Conservation (phyloP, 2,329 filamentous ascomycete genomes). For the Aspergillus sp. region DNA sequence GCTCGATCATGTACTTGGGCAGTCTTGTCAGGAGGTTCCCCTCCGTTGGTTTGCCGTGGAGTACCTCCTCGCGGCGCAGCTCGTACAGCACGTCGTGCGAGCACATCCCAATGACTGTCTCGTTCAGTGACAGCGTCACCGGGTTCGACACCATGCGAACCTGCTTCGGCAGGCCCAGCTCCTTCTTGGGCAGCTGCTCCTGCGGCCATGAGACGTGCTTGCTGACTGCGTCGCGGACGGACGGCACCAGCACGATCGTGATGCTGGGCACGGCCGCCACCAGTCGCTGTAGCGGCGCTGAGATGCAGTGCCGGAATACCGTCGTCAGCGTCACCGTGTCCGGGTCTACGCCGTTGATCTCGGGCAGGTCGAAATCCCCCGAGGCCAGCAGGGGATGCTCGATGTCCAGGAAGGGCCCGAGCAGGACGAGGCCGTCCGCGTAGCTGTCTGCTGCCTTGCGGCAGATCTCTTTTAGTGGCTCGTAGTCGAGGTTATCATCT, state of each 20-base stretch:
- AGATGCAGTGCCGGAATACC: slow-evolving; percentile 79
- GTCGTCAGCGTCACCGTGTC: slow-evolving; percentile 79
- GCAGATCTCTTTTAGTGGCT: slow-evolving; percentile 80
- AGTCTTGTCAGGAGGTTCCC: slow-evolving; percentile 69
- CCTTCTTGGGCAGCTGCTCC: slow-evolving; percentile 68
- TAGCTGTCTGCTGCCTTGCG: slow-evolving; percentile 71
- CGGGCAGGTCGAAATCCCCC: slow-evolving; percentile 75
- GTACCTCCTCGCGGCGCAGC: slow-evolving; percentile 72
- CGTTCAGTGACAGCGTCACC: slow-evolving; percentile 85
- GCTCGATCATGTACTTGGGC: slow-evolving; percentile 77
- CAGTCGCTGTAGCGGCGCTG: slow-evolving; percentile 71
- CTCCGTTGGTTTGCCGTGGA: slow-evolving; percentile 57
- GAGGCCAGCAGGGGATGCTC: slow-evolving; percentile 85
- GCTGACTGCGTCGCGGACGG: slow-evolving; percentile 76
- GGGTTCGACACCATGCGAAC: slow-evolving; percentile 83
- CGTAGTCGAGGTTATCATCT: slow-evolving; percentile 88
- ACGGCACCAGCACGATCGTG: slow-evolving; percentile 80
- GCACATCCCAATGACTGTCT: slow-evolving; percentile 77
- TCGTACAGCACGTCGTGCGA: slow-evolving; percentile 84
- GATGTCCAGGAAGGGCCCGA: slow-evolving; percentile 86
- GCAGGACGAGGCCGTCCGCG: slow-evolving; percentile 76
- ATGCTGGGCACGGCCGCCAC: slow-evolving; percentile 71
- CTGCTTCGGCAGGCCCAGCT: slow-evolving; percentile 76
- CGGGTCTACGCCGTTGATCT: slow-evolving; percentile 66
- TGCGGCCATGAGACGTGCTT: slow-evolving; percentile 88